Percentiles rank a stretch among this genome's conserved stretches.
phyloP scores from a whole-genome alignment of 164 flowering plant species.

The Nelumbo lutea region DNA sequence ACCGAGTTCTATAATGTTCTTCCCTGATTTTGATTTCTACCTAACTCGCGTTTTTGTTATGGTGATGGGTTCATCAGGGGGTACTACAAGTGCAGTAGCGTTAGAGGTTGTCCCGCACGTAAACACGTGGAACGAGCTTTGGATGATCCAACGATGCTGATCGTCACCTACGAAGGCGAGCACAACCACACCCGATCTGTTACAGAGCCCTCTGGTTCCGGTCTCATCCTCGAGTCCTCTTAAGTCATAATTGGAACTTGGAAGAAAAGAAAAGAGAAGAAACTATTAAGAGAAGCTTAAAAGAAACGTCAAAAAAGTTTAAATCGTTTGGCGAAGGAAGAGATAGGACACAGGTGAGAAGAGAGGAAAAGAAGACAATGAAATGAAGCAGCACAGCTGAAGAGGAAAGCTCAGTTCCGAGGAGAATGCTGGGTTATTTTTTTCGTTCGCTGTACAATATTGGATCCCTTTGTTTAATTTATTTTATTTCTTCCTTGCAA shows the following conservation, averaged over 20 bases:
- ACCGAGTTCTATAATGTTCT: too few relatives aligned
- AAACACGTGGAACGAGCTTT: constrained; percentile 14
- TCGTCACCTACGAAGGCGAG: constrained; percentile 79
- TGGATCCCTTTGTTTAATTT: background rate
- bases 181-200: constrained; percentile 61
- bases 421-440: background rate
- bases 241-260: constrained; percentile 10
- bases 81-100: constrained; percentile 13
- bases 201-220: constrained; percentile 30
- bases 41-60: too few relatives aligned
- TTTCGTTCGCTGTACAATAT: background rate
- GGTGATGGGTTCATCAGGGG: constrained; percentile 5
- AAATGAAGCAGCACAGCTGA: background rate
- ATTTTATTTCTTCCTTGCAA: background rate
- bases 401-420: background rate
- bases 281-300: background rate
- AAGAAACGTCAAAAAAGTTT: background rate
- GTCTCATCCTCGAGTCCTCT: constrained; percentile 61
- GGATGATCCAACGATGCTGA: constrained; percentile 55
- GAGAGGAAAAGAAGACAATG: background rate
- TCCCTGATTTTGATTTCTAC: background rate
- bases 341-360: background rate
- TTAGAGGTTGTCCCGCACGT: constrained; percentile 14
- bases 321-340: background rate
- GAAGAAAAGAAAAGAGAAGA: background rate